These are phyloP conservation scores for Neostapfia colusana DNA, from an alignment of 176 grass and related monocot genomes.

Conservation along the genomic window DNA sequence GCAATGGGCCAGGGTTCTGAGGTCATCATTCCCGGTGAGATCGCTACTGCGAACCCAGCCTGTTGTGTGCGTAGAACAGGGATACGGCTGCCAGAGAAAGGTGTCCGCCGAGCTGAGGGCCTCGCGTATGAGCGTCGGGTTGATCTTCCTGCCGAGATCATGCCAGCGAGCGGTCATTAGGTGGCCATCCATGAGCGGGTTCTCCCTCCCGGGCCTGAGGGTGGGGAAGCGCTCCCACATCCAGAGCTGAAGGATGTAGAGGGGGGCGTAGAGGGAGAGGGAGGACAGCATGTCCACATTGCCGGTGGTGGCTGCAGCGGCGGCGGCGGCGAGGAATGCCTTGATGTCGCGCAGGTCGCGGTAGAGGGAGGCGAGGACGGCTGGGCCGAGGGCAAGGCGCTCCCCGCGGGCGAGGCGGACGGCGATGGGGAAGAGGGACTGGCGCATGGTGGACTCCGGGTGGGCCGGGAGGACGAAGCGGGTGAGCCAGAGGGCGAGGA, in stretches of 20 bases:
- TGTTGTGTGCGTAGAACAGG: constrained; percentile 16
- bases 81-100: constrained; percentile 67
- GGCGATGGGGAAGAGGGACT: constrained; percentile 70
- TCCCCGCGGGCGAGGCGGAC: constrained; percentile 64
- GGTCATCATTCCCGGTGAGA: constrained; percentile 46
- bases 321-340: constrained; percentile 43
- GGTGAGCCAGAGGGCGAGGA: constrained; percentile 84
- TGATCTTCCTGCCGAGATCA: constrained; percentile 63
- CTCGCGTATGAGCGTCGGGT: constrained; percentile 38
- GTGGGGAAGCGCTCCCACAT: constrained; percentile 78
- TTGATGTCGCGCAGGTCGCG: constrained; percentile 74
- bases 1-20: constrained; percentile 61
- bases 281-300: constrained; percentile 45
- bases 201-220: constrained; percentile 53
- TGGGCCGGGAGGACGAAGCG: constrained; percentile 75
- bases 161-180: constrained; percentile 74
- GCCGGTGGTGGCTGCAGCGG: background rate
- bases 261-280: constrained; percentile 61
- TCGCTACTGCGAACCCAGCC: constrained; percentile 52
- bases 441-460: constrained; percentile 80
- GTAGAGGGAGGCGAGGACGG: constrained; percentile 75
- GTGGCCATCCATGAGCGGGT: constrained; percentile 36
- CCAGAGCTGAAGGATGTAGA: constrained; percentile 79
- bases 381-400: constrained; percentile 67
- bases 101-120: constrained; percentile 36